Percentiles rank a stretch among this genome's conserved stretches.
These are phyloP conservation scores for Globisporangium solare DNA, from an alignment of 352 stramenopile species.

Conservation along the genomic window DNA sequence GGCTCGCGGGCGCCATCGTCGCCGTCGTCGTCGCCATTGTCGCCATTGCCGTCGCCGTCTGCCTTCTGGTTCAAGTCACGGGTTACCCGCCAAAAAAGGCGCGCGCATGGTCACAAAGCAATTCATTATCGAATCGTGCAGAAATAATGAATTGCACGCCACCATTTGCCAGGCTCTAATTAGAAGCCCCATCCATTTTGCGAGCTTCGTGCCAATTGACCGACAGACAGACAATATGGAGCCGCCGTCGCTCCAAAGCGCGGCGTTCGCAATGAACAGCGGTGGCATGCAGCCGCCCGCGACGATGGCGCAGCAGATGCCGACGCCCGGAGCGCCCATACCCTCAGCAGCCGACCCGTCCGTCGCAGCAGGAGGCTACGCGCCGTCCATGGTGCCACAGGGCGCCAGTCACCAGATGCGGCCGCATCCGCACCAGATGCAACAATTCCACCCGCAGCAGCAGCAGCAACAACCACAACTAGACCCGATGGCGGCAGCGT, in stretches of 20 bases:
- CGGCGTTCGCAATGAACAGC: not conserved
- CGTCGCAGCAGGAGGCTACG: no score
- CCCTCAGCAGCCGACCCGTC: not conserved
- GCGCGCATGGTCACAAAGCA: not conserved
- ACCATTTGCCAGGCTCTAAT: not conserved
- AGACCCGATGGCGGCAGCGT: slow-evolving; percentile 13
- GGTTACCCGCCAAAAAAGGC: slow-evolving; percentile 5
- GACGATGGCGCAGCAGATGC: not conserved
- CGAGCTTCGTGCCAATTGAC: not conserved
- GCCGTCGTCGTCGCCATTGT: not conserved
- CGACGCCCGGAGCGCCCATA: not conserved
- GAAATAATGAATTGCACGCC: no score
- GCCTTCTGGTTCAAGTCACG: no score
- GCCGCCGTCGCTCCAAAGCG: slow-evolving; percentile 2
- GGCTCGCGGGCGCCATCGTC: not conserved
- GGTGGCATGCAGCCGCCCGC: not conserved
- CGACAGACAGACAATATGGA: slow-evolving; percentile 1
- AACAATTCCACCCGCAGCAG: slow-evolving; percentile 14
- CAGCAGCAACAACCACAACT: slow-evolving; percentile 12
- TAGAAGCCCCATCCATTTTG: not conserved
- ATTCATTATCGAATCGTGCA: no score
- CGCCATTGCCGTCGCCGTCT: not conserved
- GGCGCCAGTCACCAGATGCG: not conserved
- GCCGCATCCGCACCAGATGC: slow-evolving; percentile 10
- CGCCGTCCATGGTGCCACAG: not conserved